phyloP scores from a whole-genome alignment of 202 grass and related monocot genomes.

The Schoenoplectus tabernaemontani region DNA sequence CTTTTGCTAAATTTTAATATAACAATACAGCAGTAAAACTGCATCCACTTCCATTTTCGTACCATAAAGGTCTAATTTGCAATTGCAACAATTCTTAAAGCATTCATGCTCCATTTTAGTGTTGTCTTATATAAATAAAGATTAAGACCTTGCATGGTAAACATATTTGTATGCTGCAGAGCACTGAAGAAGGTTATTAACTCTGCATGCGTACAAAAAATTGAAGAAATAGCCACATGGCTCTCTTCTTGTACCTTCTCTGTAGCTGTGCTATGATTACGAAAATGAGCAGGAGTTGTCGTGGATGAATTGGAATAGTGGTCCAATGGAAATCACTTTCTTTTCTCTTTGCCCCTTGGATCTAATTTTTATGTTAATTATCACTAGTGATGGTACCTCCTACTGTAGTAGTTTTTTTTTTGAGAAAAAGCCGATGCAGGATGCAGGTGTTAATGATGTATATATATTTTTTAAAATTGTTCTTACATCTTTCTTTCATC shows the following conservation, averaged over 20 bases:
- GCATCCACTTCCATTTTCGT: not conserved
- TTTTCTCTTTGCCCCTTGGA: not conserved
- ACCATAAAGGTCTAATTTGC: not conserved
- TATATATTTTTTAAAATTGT: not conserved
- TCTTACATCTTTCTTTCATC: not conserved
- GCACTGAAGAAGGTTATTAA: not conserved
- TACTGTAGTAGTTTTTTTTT: not conserved
- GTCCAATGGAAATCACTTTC: not conserved
- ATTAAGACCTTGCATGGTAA: not conserved
- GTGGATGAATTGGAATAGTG: not conserved
- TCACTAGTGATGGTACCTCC: not conserved
- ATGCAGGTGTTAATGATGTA: not conserved
- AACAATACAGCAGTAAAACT: not conserved
- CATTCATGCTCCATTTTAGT: not conserved
- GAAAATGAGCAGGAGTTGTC: not conserved
- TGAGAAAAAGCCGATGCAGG: no score
- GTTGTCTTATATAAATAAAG: not conserved
- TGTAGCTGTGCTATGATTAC: not conserved
- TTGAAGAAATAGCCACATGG: not conserved
- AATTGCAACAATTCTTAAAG: not conserved
- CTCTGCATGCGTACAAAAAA: not conserved
- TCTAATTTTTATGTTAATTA: not conserved
- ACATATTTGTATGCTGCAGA: not conserved
- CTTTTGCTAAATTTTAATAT: not conserved
- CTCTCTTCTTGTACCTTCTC: not conserved